These are phyloP conservation scores for Cladosporium sp. DNA, from an alignment of 2,329 filamentous ascomycete species.

Conservation along the genomic window DNA sequence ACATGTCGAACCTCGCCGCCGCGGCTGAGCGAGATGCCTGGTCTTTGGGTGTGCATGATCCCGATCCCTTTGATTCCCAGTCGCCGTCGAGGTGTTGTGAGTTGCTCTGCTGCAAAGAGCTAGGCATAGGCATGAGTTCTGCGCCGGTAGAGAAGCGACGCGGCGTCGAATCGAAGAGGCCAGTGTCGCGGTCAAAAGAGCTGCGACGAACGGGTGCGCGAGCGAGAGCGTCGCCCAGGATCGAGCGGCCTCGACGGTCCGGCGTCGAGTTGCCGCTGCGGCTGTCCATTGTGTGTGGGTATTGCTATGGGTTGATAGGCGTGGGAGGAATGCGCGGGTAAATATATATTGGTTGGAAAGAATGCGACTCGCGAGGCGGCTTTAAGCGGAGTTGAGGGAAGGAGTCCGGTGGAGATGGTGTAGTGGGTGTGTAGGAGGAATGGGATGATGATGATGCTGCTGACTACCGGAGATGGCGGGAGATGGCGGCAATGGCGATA, in stretches of 20 bases:
- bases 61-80: slow-evolving; percentile 9
- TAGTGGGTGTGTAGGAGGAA: not conserved
- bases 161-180: slow-evolving; percentile 28
- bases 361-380: not conserved
- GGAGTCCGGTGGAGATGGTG: not conserved
- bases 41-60: slow-evolving; percentile 21
- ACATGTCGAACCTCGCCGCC: slow-evolving; percentile 25
- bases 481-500: not conserved
- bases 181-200: slow-evolving; percentile 28
- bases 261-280: slow-evolving; percentile 11
- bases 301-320: not conserved
- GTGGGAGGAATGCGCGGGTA: not conserved
- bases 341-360: not conserved
- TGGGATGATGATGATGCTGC: not conserved
- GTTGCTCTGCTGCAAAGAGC: slow-evolving; percentile 1
- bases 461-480: not conserved
- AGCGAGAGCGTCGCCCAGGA: slow-evolving; percentile 25
- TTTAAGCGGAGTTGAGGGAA: not conserved
- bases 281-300: slow-evolving; percentile 1
- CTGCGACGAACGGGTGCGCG: slow-evolving; percentile 25
- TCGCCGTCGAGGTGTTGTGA: slow-evolving; percentile 24
- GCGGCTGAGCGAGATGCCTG: slow-evolving; percentile 21
- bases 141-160: slow-evolving; percentile 32
- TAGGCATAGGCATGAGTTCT: slow-evolving; percentile 28
- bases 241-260: slow-evolving; percentile 8